Base-by-base conservation (phyloP, 2,329 filamentous ascomycete species). In the Daldinia eschscholtzii region DNA sequence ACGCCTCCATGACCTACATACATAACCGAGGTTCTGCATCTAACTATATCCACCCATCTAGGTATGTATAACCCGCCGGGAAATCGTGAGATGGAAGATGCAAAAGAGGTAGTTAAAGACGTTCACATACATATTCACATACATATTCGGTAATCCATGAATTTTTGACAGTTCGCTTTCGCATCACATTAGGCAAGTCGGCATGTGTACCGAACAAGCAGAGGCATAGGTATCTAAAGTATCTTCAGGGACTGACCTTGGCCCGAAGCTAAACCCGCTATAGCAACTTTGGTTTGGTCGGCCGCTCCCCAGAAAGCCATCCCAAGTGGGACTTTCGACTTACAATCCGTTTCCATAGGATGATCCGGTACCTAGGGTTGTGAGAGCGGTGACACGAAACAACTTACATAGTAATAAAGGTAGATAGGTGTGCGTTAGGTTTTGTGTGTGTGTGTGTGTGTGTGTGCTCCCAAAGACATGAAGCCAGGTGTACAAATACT, bases 321-420 rank as follows among this genome's bases (percentile, higher is more conserved):
- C 26, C 20, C 30, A 64, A 61, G 64, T 67, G 67, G 64, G 59
- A 61, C 67, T 35, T 67, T 64, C 46, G 64, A 60, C 60, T 61
- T 67, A 61, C 44, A 57, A 56, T 67, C 52, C 46, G 61, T 61
- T 61, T 62, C 6, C 20, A 23, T 23, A 23, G 64, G 30, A 23
- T 55, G 50, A 55, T 18, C 46, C 23, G 26, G 33, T 33, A 52
- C 33, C 30, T 55, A 59, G 61, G 65, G 35, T 67, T 60, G 41
- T 57, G 64, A 70, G 41, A 70, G 67, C 64, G 64, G 67, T 70
- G 67, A 67, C 67, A 68, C 66, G 52, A 61, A 44, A 41, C 42
- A 35, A n/a, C 18, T 35, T 35, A 35, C 33, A 35, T 35, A 35
- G 33, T 33, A 33, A 10, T 35, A 35, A 6, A 6, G 30, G 33